Evolutionary conservation across 306 rosid genomes (phyloP), one percentile per base, ranked within the genome.

Genomic region (Carpinus viminea): DNA sequence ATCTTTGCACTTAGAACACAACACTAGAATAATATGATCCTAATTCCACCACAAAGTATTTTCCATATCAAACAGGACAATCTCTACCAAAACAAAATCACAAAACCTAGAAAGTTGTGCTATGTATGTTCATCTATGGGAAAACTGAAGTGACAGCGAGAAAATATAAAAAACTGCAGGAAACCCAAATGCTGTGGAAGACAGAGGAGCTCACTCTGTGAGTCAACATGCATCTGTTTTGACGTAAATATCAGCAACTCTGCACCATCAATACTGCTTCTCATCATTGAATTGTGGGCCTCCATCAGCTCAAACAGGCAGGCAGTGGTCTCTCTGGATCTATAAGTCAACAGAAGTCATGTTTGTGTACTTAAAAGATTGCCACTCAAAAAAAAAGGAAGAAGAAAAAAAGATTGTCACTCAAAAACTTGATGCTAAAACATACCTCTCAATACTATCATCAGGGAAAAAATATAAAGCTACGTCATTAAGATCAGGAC

Each of bases 391-490:
- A 53, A 11, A n/a, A 36, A 50, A n/a, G 45, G 52, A 34, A 5
- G 15, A 66, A 38, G 26, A 38, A 11, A 13, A 11, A 43, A 21
- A 47, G 55, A 47, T 13, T 3, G 20, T 41, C 54, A 1, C 20
- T 72, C 77, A 16, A 53, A 46, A 81, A 74, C 77, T 56, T 59
- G 79, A 79, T 81, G 68, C 36, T 68, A 84, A 64, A 48, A 54
- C 74, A 71, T 38, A 93, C 98, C 96, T 86, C 70, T 83, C 82
- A 76, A 50, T 34, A 24, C 72, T 75, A 50, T 76, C 74, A 68
- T 82, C 78, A 74, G 91, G 94, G 77, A 84, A 88, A 81, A 94
- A 88, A 83, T 91, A 94, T 75, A 94, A 53, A 5, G 92, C 97
- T 34, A 94, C 74, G 50, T 94, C 97, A 54, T 73, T 73, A 76